These are phyloP conservation scores for Leonotis leonurus DNA, from an alignment of 257 asterid genomes.

Conservation along the genomic window DNA sequence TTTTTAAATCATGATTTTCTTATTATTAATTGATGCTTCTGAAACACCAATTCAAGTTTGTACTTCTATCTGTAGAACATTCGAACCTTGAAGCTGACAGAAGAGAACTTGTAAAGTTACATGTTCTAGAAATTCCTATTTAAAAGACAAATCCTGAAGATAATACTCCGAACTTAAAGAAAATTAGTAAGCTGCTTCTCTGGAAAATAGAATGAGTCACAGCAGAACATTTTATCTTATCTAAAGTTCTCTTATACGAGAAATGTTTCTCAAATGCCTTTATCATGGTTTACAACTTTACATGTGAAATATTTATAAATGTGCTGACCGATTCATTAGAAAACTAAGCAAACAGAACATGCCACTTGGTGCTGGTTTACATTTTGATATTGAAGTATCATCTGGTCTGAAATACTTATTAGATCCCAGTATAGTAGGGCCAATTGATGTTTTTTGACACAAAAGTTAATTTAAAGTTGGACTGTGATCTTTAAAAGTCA, in stretches of 20 bases:
- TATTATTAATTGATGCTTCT: slow-evolving; percentile 3
- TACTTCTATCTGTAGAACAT: not conserved
- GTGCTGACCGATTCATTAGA: not conserved
- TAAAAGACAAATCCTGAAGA: not conserved
- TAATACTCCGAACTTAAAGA: not conserved
- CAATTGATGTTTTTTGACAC: slow-evolving; percentile 2
- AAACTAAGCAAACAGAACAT: slow-evolving; percentile 5
- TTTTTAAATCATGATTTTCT: slow-evolving; percentile 1
- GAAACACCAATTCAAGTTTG: slow-evolving; percentile 8
- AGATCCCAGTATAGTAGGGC: not conserved
- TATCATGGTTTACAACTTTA: not conserved
- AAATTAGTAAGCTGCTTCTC: not conserved
- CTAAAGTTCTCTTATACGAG: slow-evolving; percentile 4
- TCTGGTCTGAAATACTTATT: not conserved
- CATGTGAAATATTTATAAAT: not conserved
- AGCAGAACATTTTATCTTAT: not conserved
- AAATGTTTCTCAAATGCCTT: not conserved
- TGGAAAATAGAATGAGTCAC: not conserved
- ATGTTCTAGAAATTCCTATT: not conserved
- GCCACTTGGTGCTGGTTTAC: not conserved
- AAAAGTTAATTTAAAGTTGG: not conserved
- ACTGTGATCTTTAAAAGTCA: not conserved
- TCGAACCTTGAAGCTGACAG: slow-evolving; percentile 6
- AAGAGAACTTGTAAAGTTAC: not conserved
- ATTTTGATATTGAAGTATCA: not conserved